A percentile compares a stretch with the other conserved stretches of the same genome.
phyloP scores from a whole-genome alignment of 192 early-diverging fungal species.

The Coemansia sp. region DNA sequence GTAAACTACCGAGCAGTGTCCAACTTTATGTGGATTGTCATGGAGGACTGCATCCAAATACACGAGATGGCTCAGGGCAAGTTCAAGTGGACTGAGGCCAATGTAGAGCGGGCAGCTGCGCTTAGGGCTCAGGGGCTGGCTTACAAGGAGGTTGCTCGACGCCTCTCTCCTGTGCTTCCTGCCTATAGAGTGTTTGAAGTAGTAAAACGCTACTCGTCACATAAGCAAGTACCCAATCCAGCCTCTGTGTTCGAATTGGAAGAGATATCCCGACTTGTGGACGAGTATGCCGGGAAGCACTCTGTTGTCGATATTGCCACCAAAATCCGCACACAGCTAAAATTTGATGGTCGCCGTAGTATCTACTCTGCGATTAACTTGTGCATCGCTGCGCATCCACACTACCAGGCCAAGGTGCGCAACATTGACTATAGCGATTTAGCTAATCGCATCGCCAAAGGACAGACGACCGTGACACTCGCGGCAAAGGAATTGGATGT shows the following conservation, averaged over 20 bases:
- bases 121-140: slow-evolving; percentile 5
- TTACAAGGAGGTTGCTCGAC: neutral
- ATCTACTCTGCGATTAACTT: neutral
- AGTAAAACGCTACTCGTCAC: neutral
- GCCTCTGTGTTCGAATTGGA: neutral
- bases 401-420: too few relatives aligned
- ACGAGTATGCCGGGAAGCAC: neutral
- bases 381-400: neutral
- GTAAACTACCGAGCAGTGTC: slow-evolving; percentile 16
- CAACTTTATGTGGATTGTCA: slow-evolving; percentile 21
- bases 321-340: neutral
- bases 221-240: neutral
- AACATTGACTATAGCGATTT: too few relatives aligned
- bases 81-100: slow-evolving; percentile 4
- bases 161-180: neutral
- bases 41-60: slow-evolving; percentile 11
- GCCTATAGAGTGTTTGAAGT: neutral
- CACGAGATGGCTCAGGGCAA: neutral
- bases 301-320: neutral
- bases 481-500: too few relatives aligned
- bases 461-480: too few relatives aligned
- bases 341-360: neutral
- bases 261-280: neutral
- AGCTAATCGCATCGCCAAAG: too few relatives aligned
- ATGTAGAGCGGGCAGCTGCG: neutral